Conservation (phyloP, 2,329 filamentous ascomycete genomes). For the Alternaria dauci region DNA sequence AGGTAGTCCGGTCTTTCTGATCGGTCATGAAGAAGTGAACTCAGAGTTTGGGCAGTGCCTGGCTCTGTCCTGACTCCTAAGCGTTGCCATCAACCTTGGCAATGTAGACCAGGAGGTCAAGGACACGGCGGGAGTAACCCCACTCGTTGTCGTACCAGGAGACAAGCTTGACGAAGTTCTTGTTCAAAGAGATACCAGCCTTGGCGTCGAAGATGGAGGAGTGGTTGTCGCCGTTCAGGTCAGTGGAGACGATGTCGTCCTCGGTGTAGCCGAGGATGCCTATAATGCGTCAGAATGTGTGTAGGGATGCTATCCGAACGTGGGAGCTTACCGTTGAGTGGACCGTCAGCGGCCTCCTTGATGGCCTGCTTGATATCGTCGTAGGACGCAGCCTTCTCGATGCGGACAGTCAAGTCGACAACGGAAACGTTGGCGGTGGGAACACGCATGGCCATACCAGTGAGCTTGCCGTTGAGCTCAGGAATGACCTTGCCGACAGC, state of each 20-base stretch:
- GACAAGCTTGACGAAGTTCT: conserved; percentile 98
- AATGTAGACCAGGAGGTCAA: conserved; percentile 59
- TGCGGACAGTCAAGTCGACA: conserved; percentile 93
- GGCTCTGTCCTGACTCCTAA: conserved; percentile 53
- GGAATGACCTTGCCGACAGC: conserved; percentile 99
- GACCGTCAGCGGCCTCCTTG: conserved; percentile 82
- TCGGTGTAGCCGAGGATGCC: conserved; percentile 94
- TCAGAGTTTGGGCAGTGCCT: conserved; percentile 47
- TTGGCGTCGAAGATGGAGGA: conserved; percentile 99
- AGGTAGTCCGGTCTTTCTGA: conserved; percentile 7
- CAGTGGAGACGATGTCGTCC: conserved; percentile 93
- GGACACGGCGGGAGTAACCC: conserved; percentile 90
- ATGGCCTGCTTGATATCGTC: conserved; percentile 92
- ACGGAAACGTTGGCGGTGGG: conserved; percentile 99
- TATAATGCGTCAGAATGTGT: conserved; percentile 50
- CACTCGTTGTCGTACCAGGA: conserved; percentile 99
- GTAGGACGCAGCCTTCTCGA: conserved; percentile 88
- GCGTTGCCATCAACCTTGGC: conserved; percentile 56
- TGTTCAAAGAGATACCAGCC: conserved; percentile 97
- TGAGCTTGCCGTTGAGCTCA: conserved; percentile 97
- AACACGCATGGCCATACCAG: conserved; percentile 99
- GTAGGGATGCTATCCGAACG: neutral
- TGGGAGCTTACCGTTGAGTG: conserved; percentile 78
- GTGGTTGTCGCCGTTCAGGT: conserved; percentile 89
- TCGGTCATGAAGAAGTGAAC: conserved; percentile 13